These are phyloP conservation scores for Corchorus olitorius DNA, from an alignment of 345 rosid genomes.

Conservation along the genomic window DNA sequence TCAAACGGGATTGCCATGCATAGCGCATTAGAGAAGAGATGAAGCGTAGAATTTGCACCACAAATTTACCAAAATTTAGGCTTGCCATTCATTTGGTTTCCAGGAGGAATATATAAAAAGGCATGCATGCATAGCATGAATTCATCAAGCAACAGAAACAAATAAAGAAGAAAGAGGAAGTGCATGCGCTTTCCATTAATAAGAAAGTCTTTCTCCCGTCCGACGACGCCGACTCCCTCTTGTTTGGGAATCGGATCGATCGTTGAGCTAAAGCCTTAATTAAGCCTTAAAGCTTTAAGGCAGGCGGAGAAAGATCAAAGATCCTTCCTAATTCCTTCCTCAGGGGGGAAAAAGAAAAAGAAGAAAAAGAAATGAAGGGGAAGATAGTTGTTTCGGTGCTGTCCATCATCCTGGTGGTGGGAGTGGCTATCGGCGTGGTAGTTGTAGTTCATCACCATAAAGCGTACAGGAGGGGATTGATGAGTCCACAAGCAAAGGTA, in stretches of 20 bases:
- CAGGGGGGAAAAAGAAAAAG: neutral
- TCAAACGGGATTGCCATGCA: no score
- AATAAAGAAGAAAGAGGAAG: neutral
- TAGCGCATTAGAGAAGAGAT: no score
- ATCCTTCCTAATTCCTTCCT: no score
- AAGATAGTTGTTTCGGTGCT: slow-evolving; percentile 42
- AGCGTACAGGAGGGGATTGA: neutral
- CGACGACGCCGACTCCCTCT: neutral
- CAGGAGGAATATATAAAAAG: no score
- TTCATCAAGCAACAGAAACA: neutral
- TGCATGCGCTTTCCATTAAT: neutral
- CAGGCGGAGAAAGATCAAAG: neutral
- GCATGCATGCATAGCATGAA: neutral
- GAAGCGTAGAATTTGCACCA: no score
- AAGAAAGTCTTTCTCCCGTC: slow-evolving; percentile 6
- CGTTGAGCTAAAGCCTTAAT: no score
- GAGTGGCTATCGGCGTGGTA: slow-evolving; percentile 43
- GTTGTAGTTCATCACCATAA: slow-evolving; percentile 20
- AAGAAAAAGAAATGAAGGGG: slow-evolving; percentile 26
- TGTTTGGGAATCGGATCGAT: neutral
- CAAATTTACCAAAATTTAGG: no score
- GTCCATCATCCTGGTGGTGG: slow-evolving; percentile 49
- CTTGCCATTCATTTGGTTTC: no score
- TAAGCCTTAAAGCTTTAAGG: no score
- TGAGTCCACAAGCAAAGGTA: slow-evolving; percentile 39